Evolutionary conservation across 192 early-diverging fungal genomes (phyloP).

Genomic region (Pilaira anomala): DNA sequence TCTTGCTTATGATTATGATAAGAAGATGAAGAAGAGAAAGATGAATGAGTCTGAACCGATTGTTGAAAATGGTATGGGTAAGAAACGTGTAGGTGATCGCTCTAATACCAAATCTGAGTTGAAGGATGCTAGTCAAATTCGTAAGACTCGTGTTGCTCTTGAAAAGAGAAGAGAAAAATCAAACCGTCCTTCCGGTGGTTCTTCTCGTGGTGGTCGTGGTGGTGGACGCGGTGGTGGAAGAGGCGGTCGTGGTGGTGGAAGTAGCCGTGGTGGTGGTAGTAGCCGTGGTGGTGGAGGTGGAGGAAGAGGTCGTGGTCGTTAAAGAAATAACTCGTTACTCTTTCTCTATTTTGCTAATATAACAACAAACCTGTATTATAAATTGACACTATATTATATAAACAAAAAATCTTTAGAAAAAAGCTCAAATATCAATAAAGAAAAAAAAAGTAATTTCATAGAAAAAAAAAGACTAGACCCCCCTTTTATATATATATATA

Average conservation of each 20-base stretch:
- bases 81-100: slow-evolving; percentile 37
- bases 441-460: too few relatives aligned
- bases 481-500: too few relatives aligned
- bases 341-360: background rate
- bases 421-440: too few relatives aligned
- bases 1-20: slow-evolving; percentile 57
- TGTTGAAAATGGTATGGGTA: slow-evolving; percentile 39
- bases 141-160: slow-evolving; percentile 67
- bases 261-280: slow-evolving; percentile 19
- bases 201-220: background rate
- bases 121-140: slow-evolving; percentile 75
- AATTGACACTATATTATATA: too few relatives aligned
- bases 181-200: slow-evolving; percentile 46
- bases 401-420: too few relatives aligned
- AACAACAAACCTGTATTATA: too few relatives aligned
- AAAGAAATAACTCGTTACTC: background rate
- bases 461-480: too few relatives aligned
- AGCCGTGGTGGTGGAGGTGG: slow-evolving; percentile 19
- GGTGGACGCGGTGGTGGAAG: slow-evolving; percentile 30
- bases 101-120: slow-evolving; percentile 65
- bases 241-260: slow-evolving; percentile 39
- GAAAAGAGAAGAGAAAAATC: slow-evolving; percentile 79
- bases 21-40: slow-evolving; percentile 58
- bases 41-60: slow-evolving; percentile 45
- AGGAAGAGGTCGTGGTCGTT: background rate